Evolutionary conservation across 495 filamentous ascomycete genomes (phyloP), one percentile per base, ranked within the genome.

Genomic region (Emericellopsis terricola): DNA sequence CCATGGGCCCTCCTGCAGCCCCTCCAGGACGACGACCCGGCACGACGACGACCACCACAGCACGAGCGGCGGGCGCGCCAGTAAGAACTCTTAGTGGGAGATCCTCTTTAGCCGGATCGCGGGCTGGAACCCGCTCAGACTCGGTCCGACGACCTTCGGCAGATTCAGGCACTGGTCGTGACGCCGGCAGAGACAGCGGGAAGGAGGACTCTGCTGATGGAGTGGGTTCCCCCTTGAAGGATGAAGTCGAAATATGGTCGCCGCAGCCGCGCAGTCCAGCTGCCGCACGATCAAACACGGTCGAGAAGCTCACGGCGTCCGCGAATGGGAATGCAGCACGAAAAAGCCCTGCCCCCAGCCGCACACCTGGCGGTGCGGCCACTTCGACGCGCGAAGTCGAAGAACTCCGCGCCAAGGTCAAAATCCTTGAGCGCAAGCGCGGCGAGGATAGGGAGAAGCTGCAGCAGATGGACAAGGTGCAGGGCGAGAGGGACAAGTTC

Each of bases 381-480:
- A 61, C 65, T 2, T 46, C 69, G 3, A 60, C 59, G 28, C 69
- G 77, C 38, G 79, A 93, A 42, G 59, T 79, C 19, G 81, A 87
- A 37, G 78, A 85, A 35, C 56, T 87, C 34, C 81, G 83, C 45
- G 69, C 75, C 2, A 87, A 85, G 46, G 55, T 89, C 1, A 73
- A 71, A 23, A 57, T 87, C 7, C 64, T 87, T 47, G 83, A 89
- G 43, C 81, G 81, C 46, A 86, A 89, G 48, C 59, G 82, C 33
- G 47, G 68, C 15, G 85, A 94, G 31, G 84, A 93, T 48, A 65
- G 81, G n/a, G 91, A 96, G 38, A 83, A 78, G 47, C 54, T 93
- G 31, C 91, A 84, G 44, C 59, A 47, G 2, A 49, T 94, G 21
- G 85, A 97, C 28, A 69, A 72, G 38, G 48, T 84, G 23, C 76